These are phyloP conservation scores for Aquilaria malaccensis DNA, from an alignment of 345 rosid genomes.

Conservation along the genomic window DNA sequence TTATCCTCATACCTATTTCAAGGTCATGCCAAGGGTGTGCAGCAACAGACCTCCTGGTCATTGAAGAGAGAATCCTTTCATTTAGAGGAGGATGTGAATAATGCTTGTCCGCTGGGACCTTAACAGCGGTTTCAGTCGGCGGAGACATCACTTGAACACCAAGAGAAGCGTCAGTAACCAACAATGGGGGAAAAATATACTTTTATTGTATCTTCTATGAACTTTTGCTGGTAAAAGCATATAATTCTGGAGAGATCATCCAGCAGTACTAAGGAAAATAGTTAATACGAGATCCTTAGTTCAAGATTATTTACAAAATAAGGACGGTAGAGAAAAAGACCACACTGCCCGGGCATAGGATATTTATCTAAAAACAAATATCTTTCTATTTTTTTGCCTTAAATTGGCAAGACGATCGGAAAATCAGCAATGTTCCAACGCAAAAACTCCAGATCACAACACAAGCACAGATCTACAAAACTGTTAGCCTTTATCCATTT, in stretches of 20 bases:
- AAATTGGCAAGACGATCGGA: neutral
- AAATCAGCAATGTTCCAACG: neutral
- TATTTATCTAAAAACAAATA: neutral
- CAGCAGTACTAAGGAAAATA: neutral
- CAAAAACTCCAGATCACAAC: neutral
- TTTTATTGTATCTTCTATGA: neutral
- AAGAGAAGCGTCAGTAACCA: neutral
- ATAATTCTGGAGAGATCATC: neutral
- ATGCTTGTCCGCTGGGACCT: constrained; percentile 23
- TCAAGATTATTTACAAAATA: too few relatives aligned
- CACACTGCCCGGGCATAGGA: too few relatives aligned
- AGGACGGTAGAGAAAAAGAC: too few relatives aligned
- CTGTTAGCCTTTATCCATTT: neutral
- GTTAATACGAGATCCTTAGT: neutral
- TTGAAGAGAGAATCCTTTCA: constrained; percentile 89
- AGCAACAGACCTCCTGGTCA: constrained; percentile 87
- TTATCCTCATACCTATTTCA: constrained; percentile 60
- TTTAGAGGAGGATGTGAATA: constrained; percentile 64
- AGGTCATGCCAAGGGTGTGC: constrained; percentile 99
- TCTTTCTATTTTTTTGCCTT: neutral
- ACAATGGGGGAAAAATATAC: neutral
- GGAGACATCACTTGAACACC: constrained; percentile 53
- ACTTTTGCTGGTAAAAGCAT: neutral
- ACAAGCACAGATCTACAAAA: constrained; percentile 16
- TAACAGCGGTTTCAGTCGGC: constrained; percentile 46